Evolutionary conservation across 1,284 basidiomycete species (phyloP).

Genomic region (Ceratobasidium sp.): DNA sequence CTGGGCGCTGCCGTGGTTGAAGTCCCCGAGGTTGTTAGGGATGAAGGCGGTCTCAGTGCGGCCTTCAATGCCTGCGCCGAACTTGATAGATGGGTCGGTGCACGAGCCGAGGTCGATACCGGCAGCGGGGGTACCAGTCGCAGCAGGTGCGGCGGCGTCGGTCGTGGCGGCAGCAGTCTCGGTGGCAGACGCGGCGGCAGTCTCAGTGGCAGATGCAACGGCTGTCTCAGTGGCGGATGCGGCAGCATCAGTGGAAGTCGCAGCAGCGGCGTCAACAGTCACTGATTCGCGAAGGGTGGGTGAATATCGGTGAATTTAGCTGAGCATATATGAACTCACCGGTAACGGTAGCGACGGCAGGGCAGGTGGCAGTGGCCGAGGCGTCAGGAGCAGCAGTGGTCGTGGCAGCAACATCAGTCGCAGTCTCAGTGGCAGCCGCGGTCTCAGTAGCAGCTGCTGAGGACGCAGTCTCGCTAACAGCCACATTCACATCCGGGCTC

Average conservation of each 20-base stretch:
- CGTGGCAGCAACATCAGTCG: slow-evolving; percentile 4
- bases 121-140: neutral
- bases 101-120: slow-evolving; percentile 57
- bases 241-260: slow-evolving; percentile 8
- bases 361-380: slow-evolving; percentile 17
- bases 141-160: neutral
- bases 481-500: neutral
- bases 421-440: slow-evolving; percentile 7
- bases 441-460: slow-evolving; percentile 42
- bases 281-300: neutral
- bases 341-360: slow-evolving; percentile 24
- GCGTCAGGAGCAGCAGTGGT: neutral
- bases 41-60: slow-evolving; percentile 46
- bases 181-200: neutral
- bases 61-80: slow-evolving; percentile 45
- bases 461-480: slow-evolving; percentile 47
- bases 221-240: neutral
- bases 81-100: slow-evolving; percentile 53
- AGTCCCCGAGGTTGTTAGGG: slow-evolving; percentile 45
- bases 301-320: neutral
- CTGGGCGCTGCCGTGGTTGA: slow-evolving; percentile 43
- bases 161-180: neutral
- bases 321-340: slow-evolving; percentile 21
- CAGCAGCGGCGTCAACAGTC: neutral
- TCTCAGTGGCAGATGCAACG: neutral